These are phyloP conservation scores for Xylariaceae sp. DNA, from an alignment of 2,329 filamentous ascomycete species.

Conservation along the genomic window DNA sequence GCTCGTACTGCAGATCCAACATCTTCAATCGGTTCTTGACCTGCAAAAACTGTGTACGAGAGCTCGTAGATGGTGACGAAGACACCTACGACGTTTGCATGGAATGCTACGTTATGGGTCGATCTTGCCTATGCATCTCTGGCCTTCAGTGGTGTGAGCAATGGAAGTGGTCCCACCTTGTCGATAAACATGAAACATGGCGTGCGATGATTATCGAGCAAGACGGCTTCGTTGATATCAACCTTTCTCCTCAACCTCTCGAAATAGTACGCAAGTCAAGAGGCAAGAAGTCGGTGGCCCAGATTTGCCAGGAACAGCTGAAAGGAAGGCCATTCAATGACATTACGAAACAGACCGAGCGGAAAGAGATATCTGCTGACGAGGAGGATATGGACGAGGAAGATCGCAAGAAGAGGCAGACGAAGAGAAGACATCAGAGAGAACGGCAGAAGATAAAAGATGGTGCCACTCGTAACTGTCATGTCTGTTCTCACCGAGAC, in stretches of 20 bases:
- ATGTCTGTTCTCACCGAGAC: conserved; percentile 77
- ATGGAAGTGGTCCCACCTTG: conserved; percentile 76
- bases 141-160: conserved; percentile 88
- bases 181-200: conserved; percentile 77
- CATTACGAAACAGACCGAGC: conserved; percentile 56
- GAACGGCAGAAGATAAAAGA: conserved; percentile 43
- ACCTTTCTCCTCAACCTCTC: conserved; percentile 64
- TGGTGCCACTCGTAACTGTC: conserved; percentile 59
- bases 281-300: conserved; percentile 74
- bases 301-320: conserved; percentile 91
- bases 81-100: conserved; percentile 96
- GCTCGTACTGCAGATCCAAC: conserved; percentile 91
- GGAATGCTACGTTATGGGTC: conserved; percentile 97
- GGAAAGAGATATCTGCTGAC: conserved; percentile 32
- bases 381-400: conserved; percentile 58
- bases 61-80: conserved; percentile 60
- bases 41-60: conserved; percentile 74
- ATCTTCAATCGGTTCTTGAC: conserved; percentile 97
- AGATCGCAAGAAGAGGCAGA: conserved; percentile 58
- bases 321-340: conserved; percentile 76
- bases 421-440: conserved; percentile 41
- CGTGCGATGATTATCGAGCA: conserved; percentile 70
- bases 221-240: conserved; percentile 60
- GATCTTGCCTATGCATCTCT: conserved; percentile 85
- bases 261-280: conserved; percentile 61